Conservation (phyloP, 208 protist genomes). For the Vickermania ingenoplastis region DNA sequence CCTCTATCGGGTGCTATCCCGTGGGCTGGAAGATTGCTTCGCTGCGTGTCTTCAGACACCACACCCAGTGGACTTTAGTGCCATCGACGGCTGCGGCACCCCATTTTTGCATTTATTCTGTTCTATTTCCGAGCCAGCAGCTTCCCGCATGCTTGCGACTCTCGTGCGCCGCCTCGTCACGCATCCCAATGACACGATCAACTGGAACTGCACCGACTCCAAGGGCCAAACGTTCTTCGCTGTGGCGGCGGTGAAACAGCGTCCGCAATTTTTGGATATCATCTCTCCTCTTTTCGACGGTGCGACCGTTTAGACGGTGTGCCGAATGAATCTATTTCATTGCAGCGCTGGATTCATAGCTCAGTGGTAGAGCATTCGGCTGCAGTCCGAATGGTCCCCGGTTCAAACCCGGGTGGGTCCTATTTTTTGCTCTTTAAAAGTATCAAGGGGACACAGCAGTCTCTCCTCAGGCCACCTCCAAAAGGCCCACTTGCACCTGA, state of each 20-base stretch:
- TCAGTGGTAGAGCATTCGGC: conserved; percentile 92
- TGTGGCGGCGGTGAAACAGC: not conserved
- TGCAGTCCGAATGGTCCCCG: conserved; percentile 92
- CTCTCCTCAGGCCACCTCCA: no score
- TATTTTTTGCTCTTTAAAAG: conserved; percentile 32
- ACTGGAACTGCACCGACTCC: not conserved
- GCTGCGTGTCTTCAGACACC: not conserved
- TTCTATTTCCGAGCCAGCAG: not conserved
- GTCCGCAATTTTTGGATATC: no score
- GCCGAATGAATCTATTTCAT: no score
- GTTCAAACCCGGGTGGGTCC: conserved; percentile 93
- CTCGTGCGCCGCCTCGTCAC: not conserved
- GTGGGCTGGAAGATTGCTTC: not conserved
- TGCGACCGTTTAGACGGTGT: no score
- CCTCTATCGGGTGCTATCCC: not conserved
- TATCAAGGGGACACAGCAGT: no score
- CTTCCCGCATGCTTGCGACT: not conserved
- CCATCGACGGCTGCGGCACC: not conserved
- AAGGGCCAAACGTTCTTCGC: not conserved
- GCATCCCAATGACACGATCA: not conserved
- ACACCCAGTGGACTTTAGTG: not conserved
- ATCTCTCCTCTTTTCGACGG: no score
- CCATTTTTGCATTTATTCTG: not conserved
- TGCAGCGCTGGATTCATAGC: conserved; percentile 81
- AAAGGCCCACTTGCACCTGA: no score